Base-by-base conservation (phyloP, 2,329 filamentous ascomycete genomes). In the Seiridium cupressi region DNA sequence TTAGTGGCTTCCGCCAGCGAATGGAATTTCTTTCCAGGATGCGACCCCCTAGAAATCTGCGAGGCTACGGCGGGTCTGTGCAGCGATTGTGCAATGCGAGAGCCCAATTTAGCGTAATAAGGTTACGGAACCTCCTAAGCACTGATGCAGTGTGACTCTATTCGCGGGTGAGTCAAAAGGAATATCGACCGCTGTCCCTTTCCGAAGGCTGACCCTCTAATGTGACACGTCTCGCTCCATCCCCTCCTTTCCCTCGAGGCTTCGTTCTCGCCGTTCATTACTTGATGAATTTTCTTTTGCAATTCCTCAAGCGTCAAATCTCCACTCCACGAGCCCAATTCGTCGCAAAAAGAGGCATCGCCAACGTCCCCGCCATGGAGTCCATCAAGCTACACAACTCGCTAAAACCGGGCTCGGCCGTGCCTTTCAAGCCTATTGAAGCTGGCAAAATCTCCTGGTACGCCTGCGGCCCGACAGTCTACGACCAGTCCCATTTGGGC, bases 381-480 rank as follows among this genome's bases (percentile, higher is more conserved):
- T 76, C 85, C 53, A 79, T 96, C 67, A 89, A 87, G 71, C 81
- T 96, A 65, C 92, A 89, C 81, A 96, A 95, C 77, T 93, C 90
- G 5, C 79, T 96, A 69, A 90, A 78, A 68, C 81, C 91, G 9
- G 84, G 90, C 62, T 81, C 81, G 9, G 91, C 93, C 70, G 88
- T 89, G 49, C 84, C 87, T 4, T 95, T 96, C 70, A 78, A 89
- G 48, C 91, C 92, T 11, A 82, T 91, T 53, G 87, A 93, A 70
- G 79, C 82, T 7, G 84, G 86, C 34, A 88, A 89, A 71, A 85
- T 96, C 35, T 87, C 86, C 4, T 96, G 92, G 92, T 96, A 96
- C 75, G 90, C 89, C 66, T 97, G 93, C 78, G 93, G 93, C 18
- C 92, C 92, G 60, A 97, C 92, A 44, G 89, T 89, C 51, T 91